Conservation (phyloP, 2,329 filamentous ascomycete genomes). For the Periconia sp. region DNA sequence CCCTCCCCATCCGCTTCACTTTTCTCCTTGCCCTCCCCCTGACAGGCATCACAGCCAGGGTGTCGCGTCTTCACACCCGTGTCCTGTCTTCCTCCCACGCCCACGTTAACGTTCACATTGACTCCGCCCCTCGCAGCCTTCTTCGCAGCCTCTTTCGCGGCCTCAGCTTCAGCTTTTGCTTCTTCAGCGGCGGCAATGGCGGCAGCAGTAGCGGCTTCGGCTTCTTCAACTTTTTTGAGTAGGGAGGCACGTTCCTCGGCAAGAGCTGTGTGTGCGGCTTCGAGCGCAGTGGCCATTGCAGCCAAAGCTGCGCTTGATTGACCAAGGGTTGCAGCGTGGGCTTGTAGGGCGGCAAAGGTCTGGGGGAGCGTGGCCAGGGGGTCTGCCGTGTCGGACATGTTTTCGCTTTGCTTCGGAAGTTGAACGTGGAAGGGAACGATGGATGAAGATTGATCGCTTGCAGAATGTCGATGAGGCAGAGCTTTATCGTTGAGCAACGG, state of each 20-base stretch:
- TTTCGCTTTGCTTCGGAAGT: neutral
- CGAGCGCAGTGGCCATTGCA: neutral
- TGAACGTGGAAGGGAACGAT: too few relatives aligned
- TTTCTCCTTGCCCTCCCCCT: neutral
- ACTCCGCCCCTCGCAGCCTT: neutral
- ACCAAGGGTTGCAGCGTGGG: neutral
- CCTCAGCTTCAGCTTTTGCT: slow-evolving; percentile 7
- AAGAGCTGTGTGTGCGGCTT: slow-evolving; percentile 17
- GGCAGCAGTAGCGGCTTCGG: slow-evolving; percentile 15
- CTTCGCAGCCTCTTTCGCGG: neutral
- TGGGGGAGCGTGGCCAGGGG: neutral
- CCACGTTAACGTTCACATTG: slow-evolving; percentile 4
- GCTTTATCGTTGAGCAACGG: neutral
- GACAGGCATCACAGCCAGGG: neutral
- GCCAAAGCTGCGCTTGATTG: neutral
- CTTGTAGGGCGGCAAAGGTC: neutral
- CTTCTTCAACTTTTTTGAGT: slow-evolving; percentile 12
- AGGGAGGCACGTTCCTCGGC: slow-evolving; percentile 21
- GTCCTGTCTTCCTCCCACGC: neutral
- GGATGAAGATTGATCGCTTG: neutral
- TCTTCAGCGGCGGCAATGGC: slow-evolving; percentile 8
- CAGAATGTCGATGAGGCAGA: neutral
- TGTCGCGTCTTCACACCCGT: neutral
- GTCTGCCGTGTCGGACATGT: neutral
- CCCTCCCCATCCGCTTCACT: neutral